A percentile compares a stretch with the other conserved stretches of the same genome.
These are phyloP conservation scores for Nicotiana otophora DNA, from an alignment of 257 asterid genomes.

Conservation along the genomic window DNA sequence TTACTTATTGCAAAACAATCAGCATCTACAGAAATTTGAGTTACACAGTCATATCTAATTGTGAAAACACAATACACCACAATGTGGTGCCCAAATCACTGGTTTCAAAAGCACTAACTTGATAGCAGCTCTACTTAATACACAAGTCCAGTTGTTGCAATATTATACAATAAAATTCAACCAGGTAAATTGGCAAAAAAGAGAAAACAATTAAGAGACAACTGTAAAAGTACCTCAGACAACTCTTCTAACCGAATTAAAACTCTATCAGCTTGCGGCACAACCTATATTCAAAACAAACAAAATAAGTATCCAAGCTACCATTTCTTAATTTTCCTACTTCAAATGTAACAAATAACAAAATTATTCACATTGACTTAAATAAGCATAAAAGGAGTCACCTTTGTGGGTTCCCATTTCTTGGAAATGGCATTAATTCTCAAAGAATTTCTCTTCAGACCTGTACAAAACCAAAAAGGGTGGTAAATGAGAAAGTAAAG, in stretches of 20 bases:
- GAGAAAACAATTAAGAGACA: neutral
- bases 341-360: neutral
- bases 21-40: neutral
- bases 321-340: neutral
- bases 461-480: conserved; percentile 20
- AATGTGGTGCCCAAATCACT: neutral
- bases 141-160: neutral
- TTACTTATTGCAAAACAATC: neutral
- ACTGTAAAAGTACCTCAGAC: conserved; percentile 44
- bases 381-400: neutral
- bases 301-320: conserved; percentile 10
- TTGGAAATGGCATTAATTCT: conserved; percentile 60
- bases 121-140: neutral
- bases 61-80: neutral
- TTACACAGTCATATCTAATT: neutral
- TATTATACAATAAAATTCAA: neutral
- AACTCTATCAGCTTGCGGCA: conserved; percentile 90
- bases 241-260: conserved; percentile 69
- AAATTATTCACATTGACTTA: neutral
- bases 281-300: conserved; percentile 41
- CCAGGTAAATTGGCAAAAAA: neutral
- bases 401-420: conserved; percentile 78
- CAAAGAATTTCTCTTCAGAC: conserved; percentile 34
- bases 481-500: neutral
- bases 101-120: neutral